phyloP scores from a whole-genome alignment of 495 filamentous ascomycete species.

The Neurospora discreta region DNA sequence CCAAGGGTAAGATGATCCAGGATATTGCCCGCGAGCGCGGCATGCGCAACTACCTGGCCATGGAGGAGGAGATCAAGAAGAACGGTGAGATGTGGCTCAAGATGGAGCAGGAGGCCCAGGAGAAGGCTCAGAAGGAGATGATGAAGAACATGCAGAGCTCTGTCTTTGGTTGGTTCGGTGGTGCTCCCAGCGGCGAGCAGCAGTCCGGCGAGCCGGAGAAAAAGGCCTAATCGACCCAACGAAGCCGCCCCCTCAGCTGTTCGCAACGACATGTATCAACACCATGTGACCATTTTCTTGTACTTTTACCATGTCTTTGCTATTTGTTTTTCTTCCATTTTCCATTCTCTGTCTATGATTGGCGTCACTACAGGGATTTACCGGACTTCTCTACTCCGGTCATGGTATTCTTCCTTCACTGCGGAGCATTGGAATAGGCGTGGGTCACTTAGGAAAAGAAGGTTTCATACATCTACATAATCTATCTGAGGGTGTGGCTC shows the following conservation, averaged over 20 bases:
- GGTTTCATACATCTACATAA: conserved; percentile 7
- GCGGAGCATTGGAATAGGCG: conserved; percentile 9
- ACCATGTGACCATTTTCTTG: conserved; percentile 1
- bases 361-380: neutral
- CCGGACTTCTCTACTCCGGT: conserved; percentile 1
- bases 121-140: conserved; percentile 76
- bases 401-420: conserved; percentile 2
- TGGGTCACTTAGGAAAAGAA: conserved; percentile 1
- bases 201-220: conserved; percentile 1
- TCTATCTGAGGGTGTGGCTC: neutral
- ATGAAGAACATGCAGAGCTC: conserved; percentile 66
- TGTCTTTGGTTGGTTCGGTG: conserved; percentile 37
- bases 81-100: conserved; percentile 91
- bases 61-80: conserved; percentile 80
- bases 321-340: neutral
- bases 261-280: conserved; percentile 7
- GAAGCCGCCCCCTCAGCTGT: neutral
- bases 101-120: conserved; percentile 75
- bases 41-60: conserved; percentile 73
- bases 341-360: neutral
- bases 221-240: conserved; percentile 2
- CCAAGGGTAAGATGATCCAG: conserved; percentile 87
- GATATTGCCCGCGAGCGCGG: conserved; percentile 87
- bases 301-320: neutral
- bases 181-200: conserved; percentile 1